These are phyloP conservation scores for Fraxinus sp. DNA, from an alignment of 305 asterid genomes.

Conservation along the genomic window DNA sequence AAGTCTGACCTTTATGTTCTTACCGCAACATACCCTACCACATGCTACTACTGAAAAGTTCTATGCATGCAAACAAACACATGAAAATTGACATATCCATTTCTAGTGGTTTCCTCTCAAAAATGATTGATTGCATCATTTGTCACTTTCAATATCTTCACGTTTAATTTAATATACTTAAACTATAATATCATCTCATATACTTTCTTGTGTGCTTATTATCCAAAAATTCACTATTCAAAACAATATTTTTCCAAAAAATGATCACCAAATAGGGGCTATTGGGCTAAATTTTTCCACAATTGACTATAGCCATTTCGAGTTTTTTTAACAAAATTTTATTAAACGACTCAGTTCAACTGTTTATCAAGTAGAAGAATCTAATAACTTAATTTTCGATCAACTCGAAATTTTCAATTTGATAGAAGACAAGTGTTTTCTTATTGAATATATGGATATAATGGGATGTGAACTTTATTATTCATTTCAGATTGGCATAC, in stretches of 20 bases:
- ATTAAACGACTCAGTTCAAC: not conserved
- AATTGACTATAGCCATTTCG: not conserved
- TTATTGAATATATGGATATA: constrained; percentile 20
- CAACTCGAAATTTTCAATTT: not conserved
- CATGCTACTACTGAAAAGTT: not conserved
- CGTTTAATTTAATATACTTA: constrained; percentile 5
- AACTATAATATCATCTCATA: constrained; percentile 6
- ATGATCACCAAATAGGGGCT: not conserved
- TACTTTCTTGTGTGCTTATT: not conserved
- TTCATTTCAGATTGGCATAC: constrained; percentile 67
- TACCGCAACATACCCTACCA: not conserved
- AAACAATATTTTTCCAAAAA: not conserved
- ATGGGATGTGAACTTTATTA: not conserved
- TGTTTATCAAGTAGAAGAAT: not conserved
- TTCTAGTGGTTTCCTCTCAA: constrained; percentile 6
- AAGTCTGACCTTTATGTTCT: not conserved
- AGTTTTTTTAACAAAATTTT: not conserved
- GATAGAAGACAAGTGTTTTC: not conserved
- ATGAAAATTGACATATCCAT: not conserved
- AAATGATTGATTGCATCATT: constrained; percentile 18
- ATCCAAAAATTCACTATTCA: not conserved
- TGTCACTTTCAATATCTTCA: constrained; percentile 10
- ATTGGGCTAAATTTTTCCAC: not conserved
- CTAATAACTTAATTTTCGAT: not conserved
- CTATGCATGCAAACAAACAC: not conserved